Evolutionary conservation across 148 eudicot species (phyloP), one percentile per base, ranked within the genome.

Genomic region (Amaranthus palmeri): DNA sequence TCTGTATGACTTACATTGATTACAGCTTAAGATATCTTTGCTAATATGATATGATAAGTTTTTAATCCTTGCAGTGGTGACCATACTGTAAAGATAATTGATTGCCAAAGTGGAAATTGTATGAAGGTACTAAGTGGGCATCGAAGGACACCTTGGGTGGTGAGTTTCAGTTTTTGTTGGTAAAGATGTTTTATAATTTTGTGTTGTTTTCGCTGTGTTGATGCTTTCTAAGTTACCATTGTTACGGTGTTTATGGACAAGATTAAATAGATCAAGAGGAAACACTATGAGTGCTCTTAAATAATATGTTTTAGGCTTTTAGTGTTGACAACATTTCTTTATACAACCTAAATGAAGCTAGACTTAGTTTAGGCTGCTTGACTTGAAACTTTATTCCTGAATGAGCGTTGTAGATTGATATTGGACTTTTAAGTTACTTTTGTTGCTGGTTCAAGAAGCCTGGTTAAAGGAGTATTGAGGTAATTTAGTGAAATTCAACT

Each of bases 81-180:
- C 80, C 98, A 93, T 87, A 93, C 98, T 6, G 98, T 93, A 7
- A 93, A 93, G 81, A 86, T 91, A 76, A 91, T 87, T 51, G 86
- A 93, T 74, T 91, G 91, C 68, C 81, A 77, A 71, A 88, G 88
- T 73, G 98, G 98, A 70, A 83, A 76, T 76, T 93, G 98, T 79
- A 80, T 90, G 62, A 93, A 90, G 81, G 97, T 93, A 79, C 80
- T 91, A 65, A 82, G 83, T 72, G 97, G 98, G 74, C 98, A 93
- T 75, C 89, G 98, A 72, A 88, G 98, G 80, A 93, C 98, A n/a
- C 98, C 98, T 42, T 93, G 98, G 98, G 98, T 93, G 98, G 98
- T 93, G 80, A 86, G 93, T 49, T 46, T 75, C 36, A 25, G 36
- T 25, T 25, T 25, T 25, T 68, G 6, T 65, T 5, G 48, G 7